These are phyloP conservation scores for Aureobasidium sp. DNA, from an alignment of 2,329 filamentous ascomycete genomes.

Conservation along the genomic window DNA sequence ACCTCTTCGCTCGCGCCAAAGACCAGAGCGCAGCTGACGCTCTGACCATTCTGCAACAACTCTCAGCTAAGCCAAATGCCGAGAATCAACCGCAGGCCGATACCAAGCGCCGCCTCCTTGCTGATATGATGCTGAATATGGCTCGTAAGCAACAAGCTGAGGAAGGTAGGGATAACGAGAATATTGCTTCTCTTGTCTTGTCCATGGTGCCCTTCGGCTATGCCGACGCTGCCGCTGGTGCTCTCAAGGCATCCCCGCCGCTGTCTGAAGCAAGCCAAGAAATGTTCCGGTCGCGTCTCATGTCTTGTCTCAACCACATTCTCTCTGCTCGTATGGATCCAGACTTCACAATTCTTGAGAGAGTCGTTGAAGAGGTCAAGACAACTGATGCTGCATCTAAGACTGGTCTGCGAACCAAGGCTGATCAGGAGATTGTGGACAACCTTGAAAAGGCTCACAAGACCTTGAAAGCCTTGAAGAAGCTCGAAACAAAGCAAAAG, in stretches of 20 bases:
- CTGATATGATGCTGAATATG: conserved; percentile 47
- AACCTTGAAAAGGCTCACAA: conserved; percentile 22
- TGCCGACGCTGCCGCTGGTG: conserved; percentile 16
- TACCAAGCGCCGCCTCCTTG: conserved; percentile 42
- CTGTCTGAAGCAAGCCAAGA: conserved; percentile 43
- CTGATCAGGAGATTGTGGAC: conserved; percentile 16
- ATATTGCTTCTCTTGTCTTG: conserved; percentile 17
- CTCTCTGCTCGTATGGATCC: conserved; percentile 26
- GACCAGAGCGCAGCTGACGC: conserved; percentile 39
- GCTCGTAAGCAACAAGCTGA: conserved; percentile 34
- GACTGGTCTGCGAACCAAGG: conserved; percentile 7
- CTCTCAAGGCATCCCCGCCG: conserved; percentile 25
- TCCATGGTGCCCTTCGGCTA: conserved; percentile 32
- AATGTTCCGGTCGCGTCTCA: conserved; percentile 48
- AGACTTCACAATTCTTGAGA: conserved; percentile 6
- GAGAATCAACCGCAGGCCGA: conserved; percentile 41
- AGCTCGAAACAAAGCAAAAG: conserved; percentile 23
- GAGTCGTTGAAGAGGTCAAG: conserved; percentile 5
- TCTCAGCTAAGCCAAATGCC: conserved; percentile 45
- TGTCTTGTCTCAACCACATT: conserved; percentile 48
- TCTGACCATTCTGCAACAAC: conserved; percentile 9
- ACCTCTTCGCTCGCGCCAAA: conserved; percentile 57
- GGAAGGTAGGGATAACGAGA: conserved; percentile 23
- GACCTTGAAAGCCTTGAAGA: conserved; percentile 20
- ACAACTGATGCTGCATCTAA: neutral